Conservation (phyloP, 129 eudicot species). For the Flaveria sonorensis region DNA sequence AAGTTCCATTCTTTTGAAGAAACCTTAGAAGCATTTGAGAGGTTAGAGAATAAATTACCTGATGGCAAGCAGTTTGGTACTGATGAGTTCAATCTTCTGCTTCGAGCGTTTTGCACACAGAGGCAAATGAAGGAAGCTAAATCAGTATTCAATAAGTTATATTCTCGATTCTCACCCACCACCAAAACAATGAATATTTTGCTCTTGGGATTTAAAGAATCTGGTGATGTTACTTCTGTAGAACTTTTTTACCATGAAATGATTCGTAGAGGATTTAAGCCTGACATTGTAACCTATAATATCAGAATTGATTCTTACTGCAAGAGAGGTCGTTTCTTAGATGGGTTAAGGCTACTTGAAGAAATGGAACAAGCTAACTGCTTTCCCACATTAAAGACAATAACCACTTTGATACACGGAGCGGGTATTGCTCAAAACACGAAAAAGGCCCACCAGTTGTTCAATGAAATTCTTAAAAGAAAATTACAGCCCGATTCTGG, state of each 20-base stretch:
- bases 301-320: conserved; percentile 85
- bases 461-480: conserved; percentile 54
- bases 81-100: conserved; percentile 75
- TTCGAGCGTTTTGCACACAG: conserved; percentile 80
- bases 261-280: conserved; percentile 79
- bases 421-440: conserved; percentile 76
- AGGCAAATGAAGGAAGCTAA: conserved; percentile 86
- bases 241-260: conserved; percentile 84
- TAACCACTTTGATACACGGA: conserved; percentile 86
- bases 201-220: conserved; percentile 80
- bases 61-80: conserved; percentile 55
- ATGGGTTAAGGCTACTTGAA: conserved; percentile 62
- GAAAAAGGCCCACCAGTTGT: conserved; percentile 56
- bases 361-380: conserved; percentile 62
- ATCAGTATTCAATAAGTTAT: conserved; percentile 60
- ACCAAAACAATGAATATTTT: conserved; percentile 88
- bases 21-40: conserved; percentile 80
- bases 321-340: conserved; percentile 59
- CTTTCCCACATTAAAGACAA: conserved; percentile 58
- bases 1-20: conserved; percentile 69
- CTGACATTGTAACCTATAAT: conserved; percentile 60
- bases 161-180: conserved; percentile 56
- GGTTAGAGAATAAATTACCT: conserved; percentile 52
- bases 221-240: conserved; percentile 74
- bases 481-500: conserved; percentile 60